A percentile compares a stretch with the other conserved stretches of the same genome.
These are phyloP conservation scores for Nakazawaea siamensis DNA, from an alignment of 805 yeast species.

Conservation along the genomic window DNA sequence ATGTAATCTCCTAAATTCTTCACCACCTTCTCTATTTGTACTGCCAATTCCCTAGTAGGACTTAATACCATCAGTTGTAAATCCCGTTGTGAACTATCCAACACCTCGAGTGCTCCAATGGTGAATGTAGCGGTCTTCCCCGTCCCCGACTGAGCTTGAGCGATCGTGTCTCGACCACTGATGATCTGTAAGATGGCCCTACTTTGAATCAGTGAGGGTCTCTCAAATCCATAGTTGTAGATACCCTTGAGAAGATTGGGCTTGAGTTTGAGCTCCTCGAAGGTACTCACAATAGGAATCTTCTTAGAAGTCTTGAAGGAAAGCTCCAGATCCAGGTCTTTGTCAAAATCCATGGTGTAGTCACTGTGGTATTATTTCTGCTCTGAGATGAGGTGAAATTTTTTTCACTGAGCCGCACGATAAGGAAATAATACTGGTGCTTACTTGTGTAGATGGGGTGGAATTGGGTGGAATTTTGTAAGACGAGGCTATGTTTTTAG, in stretches of 20 bases:
- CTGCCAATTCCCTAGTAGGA: constrained; percentile 96
- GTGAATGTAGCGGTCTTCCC: constrained; percentile 88
- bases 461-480: too few relatives aligned
- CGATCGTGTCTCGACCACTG: constrained; percentile 64
- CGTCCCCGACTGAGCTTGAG: constrained; percentile 87
- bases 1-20: constrained; percentile 84
- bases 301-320: constrained; percentile 58
- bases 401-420: too few relatives aligned
- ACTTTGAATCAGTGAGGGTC: constrained; percentile 77
- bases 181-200: constrained; percentile 76
- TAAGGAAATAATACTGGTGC: too few relatives aligned
- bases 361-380: too few relatives aligned
- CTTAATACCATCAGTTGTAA: constrained; percentile 93
- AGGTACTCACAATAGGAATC: constrained; percentile 40
- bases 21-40: constrained; percentile 92
- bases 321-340: constrained; percentile 48
- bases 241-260: constrained; percentile 55
- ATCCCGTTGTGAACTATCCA: constrained; percentile 63
- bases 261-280: constrained; percentile 71
- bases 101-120: constrained; percentile 50
- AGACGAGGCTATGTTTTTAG: too few relatives aligned
- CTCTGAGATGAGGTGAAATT: too few relatives aligned
- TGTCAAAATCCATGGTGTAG: constrained; percentile 51
- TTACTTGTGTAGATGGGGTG: too few relatives aligned
- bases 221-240: constrained; percentile 74